These are phyloP conservation scores for Amyloporia xantha DNA, from an alignment of 768 basidiomycete species.

Conservation along the genomic window DNA sequence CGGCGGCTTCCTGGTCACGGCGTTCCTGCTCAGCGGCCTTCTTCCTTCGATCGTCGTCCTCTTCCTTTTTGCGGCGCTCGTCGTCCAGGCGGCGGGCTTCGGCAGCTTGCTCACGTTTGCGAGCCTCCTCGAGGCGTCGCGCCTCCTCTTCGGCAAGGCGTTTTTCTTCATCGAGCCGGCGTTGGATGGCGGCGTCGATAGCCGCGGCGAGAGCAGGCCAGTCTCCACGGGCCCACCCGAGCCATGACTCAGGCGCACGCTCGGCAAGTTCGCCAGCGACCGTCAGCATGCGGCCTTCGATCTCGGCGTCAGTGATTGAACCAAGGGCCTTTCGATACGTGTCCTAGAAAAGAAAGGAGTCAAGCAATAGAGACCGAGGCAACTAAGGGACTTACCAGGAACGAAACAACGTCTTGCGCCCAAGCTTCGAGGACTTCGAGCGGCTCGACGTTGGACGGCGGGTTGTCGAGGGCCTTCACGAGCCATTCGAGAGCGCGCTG, in stretches of 20 bases:
- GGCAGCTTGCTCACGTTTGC: neutral
- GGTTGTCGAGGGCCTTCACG: neutral
- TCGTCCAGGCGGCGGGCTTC: neutral
- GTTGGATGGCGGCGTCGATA: neutral
- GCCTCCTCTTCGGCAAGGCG: neutral
- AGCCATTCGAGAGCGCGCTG: neutral
- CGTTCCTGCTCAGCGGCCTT: no score
- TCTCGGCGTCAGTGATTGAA: neutral
- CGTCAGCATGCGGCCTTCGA: neutral
- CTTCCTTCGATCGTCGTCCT: no score
- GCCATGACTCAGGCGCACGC: neutral
- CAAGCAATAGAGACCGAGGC: neutral
- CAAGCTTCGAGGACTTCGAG: neutral
- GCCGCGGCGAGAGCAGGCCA: neutral
- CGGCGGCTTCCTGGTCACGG: neutral
- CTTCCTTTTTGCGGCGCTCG: neutral
- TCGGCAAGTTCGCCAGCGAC: neutral
- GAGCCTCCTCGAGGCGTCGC: no score
- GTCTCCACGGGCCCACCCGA: neutral
- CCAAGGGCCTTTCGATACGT: neutral
- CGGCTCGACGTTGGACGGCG: no score
- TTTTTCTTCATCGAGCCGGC: neutral
- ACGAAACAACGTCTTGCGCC: neutral
- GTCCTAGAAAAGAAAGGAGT: neutral
- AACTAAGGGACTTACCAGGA: neutral